Conservation (phyloP, 108 stramenopile species). For the Nitzschia inconspicua region DNA sequence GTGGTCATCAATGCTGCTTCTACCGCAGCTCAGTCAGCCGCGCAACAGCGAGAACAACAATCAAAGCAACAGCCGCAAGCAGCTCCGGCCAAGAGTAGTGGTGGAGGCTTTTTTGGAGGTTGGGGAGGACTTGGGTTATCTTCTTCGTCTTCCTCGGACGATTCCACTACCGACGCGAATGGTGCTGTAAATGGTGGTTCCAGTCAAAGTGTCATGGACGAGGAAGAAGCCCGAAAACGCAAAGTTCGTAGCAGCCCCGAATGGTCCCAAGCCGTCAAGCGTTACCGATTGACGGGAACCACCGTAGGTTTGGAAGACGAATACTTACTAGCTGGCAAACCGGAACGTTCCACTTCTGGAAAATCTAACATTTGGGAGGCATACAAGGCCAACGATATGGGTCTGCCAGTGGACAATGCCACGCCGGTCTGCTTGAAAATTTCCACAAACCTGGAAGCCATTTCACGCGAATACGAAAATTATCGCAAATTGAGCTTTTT, state of each 20-base stretch:
- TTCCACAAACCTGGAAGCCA: slow-evolving; percentile 58
- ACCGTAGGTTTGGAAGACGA: slow-evolving; percentile 52
- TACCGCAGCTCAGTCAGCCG: background rate
- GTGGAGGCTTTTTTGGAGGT: background rate
- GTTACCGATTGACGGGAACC: slow-evolving; percentile 42
- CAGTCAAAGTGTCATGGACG: too few species aligned
- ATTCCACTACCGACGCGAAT: background rate
- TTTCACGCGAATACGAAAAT: slow-evolving; percentile 76
- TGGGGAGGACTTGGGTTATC: too few species aligned
- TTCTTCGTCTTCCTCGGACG: background rate
- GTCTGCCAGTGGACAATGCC: slow-evolving; percentile 28
- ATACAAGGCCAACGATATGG: slow-evolving; percentile 39
- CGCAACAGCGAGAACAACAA: background rate
- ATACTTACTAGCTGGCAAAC: slow-evolving; percentile 47
- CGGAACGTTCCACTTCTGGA: slow-evolving; percentile 55
- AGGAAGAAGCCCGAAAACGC: background rate
- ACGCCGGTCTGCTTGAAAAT: slow-evolving; percentile 43
- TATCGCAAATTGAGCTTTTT: slow-evolving; percentile 39
- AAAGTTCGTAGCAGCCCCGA: slow-evolving; percentile 15
- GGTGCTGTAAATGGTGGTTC: background rate
- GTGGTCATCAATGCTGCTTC: background rate
- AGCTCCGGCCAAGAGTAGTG: too few species aligned
- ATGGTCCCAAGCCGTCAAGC: slow-evolving; percentile 15
- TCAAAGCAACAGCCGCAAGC: background rate
- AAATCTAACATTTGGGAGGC: slow-evolving; percentile 45